Evolutionary conservation across 768 basidiomycete species (phyloP).

Genomic region (Leccinum boreale): DNA sequence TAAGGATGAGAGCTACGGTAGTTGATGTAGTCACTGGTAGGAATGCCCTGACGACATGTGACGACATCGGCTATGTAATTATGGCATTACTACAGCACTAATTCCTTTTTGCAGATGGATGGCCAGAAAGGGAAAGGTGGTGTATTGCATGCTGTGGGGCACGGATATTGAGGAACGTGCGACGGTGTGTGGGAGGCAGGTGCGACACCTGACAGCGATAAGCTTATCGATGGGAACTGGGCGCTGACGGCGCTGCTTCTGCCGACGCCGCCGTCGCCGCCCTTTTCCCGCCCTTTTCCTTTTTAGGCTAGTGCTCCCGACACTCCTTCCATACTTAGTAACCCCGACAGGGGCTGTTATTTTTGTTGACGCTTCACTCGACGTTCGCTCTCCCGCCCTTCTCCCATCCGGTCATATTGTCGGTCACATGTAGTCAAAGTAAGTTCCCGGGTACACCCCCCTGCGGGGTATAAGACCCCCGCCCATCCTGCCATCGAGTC

Average conservation of each 20-base stretch:
- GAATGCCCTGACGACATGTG: too few relatives aligned
- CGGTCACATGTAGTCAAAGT: slow-evolving; percentile 14
- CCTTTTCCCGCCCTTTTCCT: slow-evolving; percentile 20
- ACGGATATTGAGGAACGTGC: slow-evolving; percentile 11
- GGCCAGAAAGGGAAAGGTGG: slow-evolving; percentile 8
- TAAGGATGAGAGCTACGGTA: too few relatives aligned
- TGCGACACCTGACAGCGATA: slow-evolving; percentile 12
- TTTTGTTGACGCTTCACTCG: slow-evolving; percentile 13
- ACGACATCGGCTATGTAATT: too few relatives aligned
- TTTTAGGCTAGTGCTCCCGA: slow-evolving; percentile 14
- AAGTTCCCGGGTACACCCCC: slow-evolving; percentile 19
- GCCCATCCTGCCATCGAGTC: slow-evolving; percentile 15
- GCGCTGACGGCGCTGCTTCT: slow-evolving; percentile 8
- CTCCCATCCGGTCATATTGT: slow-evolving; percentile 9
- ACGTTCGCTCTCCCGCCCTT: slow-evolving; percentile 29
- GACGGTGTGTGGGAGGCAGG: slow-evolving; percentile 8
- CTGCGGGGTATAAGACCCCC: slow-evolving; percentile 28
- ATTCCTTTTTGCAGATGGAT: too few relatives aligned
- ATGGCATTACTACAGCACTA: too few relatives aligned
- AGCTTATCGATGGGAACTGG: slow-evolving; percentile 13
- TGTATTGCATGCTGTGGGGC: background rate
- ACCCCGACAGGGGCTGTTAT: slow-evolving; percentile 13
- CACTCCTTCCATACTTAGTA: slow-evolving; percentile 20
- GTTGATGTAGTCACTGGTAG: too few relatives aligned
- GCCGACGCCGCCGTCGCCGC: slow-evolving; percentile 22